Percentiles rank a stretch among this genome's conserved stretches.
Conservation (phyloP, 305 asterid species). For the Fraxinus nigra region DNA sequence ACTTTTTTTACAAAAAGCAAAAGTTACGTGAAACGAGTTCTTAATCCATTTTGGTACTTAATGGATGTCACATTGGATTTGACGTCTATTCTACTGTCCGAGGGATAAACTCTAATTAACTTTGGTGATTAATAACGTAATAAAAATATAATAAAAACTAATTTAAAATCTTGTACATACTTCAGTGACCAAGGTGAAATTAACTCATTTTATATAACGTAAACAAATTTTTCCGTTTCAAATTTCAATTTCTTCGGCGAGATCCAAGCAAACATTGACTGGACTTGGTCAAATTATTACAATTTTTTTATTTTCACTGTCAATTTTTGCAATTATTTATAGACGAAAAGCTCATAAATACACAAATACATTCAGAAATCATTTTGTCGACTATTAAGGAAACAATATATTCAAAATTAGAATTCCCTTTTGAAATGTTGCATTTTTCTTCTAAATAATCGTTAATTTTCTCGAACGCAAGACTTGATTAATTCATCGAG, state of each 20-base stretch:
- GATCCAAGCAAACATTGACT: background rate
- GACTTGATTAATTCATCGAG: background rate
- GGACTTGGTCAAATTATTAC: background rate
- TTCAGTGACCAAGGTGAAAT: background rate
- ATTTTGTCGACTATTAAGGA: background rate
- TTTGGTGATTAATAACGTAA: background rate
- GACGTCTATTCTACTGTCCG: background rate
- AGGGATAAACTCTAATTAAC: too few species aligned
- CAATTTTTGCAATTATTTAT: background rate
- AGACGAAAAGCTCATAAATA: background rate
- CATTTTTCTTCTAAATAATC: background rate
- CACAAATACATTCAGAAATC: background rate
- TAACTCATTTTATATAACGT: background rate
- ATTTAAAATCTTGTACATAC: background rate
- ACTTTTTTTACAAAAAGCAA: too few species aligned
- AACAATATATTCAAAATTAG: background rate
- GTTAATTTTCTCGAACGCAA: background rate
- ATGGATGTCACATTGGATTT: background rate
- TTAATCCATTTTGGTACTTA: too few species aligned
- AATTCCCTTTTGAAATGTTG: background rate
- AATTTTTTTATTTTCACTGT: background rate
- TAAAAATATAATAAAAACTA: background rate
- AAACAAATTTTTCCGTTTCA: background rate
- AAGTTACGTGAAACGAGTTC: too few species aligned
- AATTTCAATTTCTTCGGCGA: background rate